phyloP scores from a whole-genome alignment of 148 eudicot genomes.

The Mesembryanthemum crystallinum region DNA sequence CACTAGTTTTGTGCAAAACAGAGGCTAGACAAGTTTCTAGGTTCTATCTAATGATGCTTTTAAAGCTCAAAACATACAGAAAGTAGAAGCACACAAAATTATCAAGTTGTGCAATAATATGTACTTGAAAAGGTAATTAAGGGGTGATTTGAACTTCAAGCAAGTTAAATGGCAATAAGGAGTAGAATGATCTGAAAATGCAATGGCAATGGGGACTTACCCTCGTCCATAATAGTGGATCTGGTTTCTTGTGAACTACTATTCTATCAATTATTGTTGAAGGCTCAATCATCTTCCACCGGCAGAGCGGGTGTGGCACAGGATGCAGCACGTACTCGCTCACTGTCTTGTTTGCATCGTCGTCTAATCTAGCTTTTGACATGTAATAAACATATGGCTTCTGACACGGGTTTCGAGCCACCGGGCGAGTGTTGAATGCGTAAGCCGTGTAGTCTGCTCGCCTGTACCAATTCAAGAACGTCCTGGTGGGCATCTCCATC shows the following conservation, averaged over 20 bases:
- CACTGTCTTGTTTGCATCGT: constrained; percentile 46
- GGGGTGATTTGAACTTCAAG: background rate
- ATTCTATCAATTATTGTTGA: constrained; percentile 44
- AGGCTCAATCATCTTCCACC: constrained; percentile 69
- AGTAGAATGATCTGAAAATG: constrained; percentile 1
- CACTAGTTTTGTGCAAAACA: background rate
- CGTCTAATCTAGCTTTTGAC: constrained; percentile 39
- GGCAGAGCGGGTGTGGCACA: constrained; percentile 58
- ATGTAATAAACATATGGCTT: constrained; percentile 80
- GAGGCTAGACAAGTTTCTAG: background rate
- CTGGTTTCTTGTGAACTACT: constrained; percentile 59
- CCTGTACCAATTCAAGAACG: constrained; percentile 88
- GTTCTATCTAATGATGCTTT: constrained; percentile 6
- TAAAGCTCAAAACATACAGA: background rate
- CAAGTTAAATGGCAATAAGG: background rate
- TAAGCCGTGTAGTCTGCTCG: constrained; percentile 81
- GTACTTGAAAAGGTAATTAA: background rate
- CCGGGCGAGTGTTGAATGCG: constrained; percentile 86
- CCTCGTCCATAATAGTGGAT: constrained; percentile 79
- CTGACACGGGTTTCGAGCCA: constrained; percentile 69
- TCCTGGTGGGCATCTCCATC: constrained; percentile 90
- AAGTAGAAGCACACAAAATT: background rate
- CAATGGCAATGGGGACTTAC: constrained; percentile 42
- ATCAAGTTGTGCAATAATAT: background rate
- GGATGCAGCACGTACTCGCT: constrained; percentile 57